Conservation (phyloP, 306 rosid genomes). For the Pyrus betulifolia region DNA sequence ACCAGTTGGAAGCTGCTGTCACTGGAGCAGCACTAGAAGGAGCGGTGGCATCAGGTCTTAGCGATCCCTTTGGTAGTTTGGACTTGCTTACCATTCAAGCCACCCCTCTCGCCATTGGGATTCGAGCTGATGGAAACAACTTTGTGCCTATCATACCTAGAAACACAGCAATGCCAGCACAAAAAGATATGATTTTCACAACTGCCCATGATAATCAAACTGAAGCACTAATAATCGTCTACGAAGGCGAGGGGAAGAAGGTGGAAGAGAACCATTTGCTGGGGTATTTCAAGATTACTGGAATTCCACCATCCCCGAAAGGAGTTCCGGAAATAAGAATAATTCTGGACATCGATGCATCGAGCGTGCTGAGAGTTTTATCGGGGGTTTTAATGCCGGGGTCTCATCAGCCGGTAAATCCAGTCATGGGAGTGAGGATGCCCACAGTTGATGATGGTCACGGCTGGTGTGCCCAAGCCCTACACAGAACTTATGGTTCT, state of each 20-base stretch:
- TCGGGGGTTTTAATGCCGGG: conserved; percentile 60
- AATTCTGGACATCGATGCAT: conserved; percentile 75
- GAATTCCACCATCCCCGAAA: conserved; percentile 60
- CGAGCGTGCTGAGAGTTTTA: conserved; percentile 56
- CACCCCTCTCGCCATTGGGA: conserved; percentile 77
- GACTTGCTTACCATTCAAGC: conserved; percentile 76
- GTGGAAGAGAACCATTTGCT: conserved; percentile 61
- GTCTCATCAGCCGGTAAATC: conserved; percentile 34
- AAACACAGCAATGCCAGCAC: conserved; percentile 71
- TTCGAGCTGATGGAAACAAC: conserved; percentile 55
- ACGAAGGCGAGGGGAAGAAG: conserved; percentile 62
- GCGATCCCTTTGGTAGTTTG: conserved; percentile 70
- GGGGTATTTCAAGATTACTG: conserved; percentile 72
- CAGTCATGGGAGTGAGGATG: conserved; percentile 83
- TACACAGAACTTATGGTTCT: conserved; percentile 49
- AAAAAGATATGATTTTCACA: conserved; percentile 62
- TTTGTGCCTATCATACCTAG: conserved; percentile 60
- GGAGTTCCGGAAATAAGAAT: conserved; percentile 70
- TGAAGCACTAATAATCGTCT: conserved; percentile 62
- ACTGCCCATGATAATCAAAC: conserved; percentile 67
- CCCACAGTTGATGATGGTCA: conserved; percentile 81
- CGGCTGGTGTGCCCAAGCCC: conserved; percentile 81
- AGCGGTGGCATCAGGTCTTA: conserved; percentile 68
- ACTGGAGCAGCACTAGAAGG: conserved; percentile 86
- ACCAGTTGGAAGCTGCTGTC: conserved; percentile 80